phyloP scores from a whole-genome alignment of 768 basidiomycete species.

The Chalciporus chontae region DNA sequence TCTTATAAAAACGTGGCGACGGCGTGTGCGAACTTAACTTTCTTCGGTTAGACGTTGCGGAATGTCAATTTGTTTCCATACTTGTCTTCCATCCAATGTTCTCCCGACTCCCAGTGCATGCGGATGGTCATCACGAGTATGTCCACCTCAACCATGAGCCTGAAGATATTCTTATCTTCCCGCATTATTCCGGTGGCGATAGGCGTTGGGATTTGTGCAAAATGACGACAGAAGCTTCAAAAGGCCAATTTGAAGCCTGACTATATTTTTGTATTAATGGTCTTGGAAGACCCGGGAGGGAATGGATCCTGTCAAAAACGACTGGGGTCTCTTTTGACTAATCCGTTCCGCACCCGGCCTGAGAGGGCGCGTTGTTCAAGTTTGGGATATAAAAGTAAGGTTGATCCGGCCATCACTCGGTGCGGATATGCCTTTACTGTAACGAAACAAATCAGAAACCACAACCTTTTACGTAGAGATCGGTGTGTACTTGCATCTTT shows the following conservation, averaged over 20 bases:
- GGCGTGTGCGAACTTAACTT: slow-evolving; percentile 22
- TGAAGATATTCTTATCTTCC: slow-evolving; percentile 2
- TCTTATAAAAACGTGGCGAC: slow-evolving; percentile 19
- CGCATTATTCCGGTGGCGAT: slow-evolving; percentile 17
- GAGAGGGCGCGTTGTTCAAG: background rate
- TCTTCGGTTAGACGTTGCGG: background rate
- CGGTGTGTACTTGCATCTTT: background rate
- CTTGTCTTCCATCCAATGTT: background rate
- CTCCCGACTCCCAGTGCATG: background rate
- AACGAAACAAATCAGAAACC: background rate
- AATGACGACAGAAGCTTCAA: background rate
- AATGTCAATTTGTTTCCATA: background rate
- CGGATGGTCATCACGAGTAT: background rate
- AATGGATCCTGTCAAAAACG: background rate
- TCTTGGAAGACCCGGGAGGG: background rate
- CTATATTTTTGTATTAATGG: background rate
- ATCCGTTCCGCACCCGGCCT: background rate
- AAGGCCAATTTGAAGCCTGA: background rate
- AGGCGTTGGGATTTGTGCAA: slow-evolving; percentile 11
- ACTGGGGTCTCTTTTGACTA: background rate
- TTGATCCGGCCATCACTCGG: slow-evolving; percentile 4
- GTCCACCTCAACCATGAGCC: background rate
- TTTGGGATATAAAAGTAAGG: background rate
- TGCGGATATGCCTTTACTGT: background rate
- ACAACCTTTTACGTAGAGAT: slow-evolving; percentile 8